Conservation (phyloP, 2,329 filamentous ascomycete species). For the Trichoderma sp. region DNA sequence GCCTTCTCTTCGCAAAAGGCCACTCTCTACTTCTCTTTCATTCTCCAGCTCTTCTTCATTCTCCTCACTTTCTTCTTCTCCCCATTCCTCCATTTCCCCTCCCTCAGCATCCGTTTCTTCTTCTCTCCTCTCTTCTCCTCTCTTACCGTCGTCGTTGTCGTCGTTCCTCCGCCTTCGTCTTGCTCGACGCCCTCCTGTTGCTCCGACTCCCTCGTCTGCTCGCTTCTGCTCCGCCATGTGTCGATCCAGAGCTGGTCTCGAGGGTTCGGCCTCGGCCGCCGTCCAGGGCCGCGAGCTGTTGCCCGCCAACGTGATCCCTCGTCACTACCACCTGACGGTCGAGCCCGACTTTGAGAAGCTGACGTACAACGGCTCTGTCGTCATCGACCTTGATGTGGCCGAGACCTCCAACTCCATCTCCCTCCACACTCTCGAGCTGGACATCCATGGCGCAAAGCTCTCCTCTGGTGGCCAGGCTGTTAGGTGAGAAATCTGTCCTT, state of each 20-base stretch:
- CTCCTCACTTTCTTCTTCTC: not conserved
- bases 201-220: not conserved
- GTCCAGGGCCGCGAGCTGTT: slow-evolving; percentile 68
- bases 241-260: slow-evolving; percentile 18
- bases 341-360: slow-evolving; percentile 89
- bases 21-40: not conserved
- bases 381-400: slow-evolving; percentile 82
- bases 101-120: not conserved
- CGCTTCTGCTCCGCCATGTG: slow-evolving; percentile 21
- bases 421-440: slow-evolving; percentile 82
- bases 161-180: not conserved
- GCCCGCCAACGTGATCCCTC: slow-evolving; percentile 87
- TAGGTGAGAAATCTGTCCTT: slow-evolving; percentile 34
- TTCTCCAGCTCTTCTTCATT: not conserved
- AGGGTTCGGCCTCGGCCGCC: slow-evolving; percentile 20
- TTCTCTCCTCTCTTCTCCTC: not conserved
- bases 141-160: not conserved
- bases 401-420: slow-evolving; percentile 83
- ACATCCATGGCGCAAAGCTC: slow-evolving; percentile 65
- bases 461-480: slow-evolving; percentile 49
- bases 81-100: not conserved
- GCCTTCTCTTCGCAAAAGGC: not conserved
- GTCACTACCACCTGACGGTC: slow-evolving; percentile 86
- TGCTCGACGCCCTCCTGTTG: slow-evolving; percentile 3
- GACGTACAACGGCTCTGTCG: slow-evolving; percentile 79